Conservation (phyloP, 2,329 filamentous ascomycete genomes). For the Tolypocladium nubicola region DNA sequence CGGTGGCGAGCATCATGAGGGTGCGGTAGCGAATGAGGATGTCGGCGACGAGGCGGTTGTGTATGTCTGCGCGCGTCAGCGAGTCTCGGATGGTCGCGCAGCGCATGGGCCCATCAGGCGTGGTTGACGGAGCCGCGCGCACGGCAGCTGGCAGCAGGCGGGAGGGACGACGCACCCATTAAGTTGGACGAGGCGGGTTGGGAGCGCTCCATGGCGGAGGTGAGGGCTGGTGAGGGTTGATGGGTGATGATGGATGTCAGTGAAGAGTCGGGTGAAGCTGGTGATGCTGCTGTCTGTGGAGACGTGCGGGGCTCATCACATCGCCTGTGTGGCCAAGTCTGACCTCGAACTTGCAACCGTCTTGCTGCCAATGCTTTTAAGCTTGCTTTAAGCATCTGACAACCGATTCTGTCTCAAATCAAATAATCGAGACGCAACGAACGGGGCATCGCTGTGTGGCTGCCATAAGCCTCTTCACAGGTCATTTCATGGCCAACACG, state of each 20-base stretch:
- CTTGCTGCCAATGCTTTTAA: background rate
- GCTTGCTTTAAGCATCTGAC: background rate
- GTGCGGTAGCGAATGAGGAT: constrained; percentile 32
- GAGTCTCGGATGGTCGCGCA: background rate
- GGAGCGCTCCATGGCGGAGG: constrained; percentile 17
- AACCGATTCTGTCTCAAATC: background rate
- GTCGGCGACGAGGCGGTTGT: constrained; percentile 33
- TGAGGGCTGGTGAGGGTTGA: background rate
- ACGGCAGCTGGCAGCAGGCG: background rate
- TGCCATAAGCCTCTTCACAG: too few relatives aligned
- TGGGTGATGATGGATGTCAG: background rate
- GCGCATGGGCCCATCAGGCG: background rate
- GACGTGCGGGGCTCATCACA: background rate
- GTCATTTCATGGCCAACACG: background rate
- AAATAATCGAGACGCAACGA: background rate
- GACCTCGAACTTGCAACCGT: background rate
- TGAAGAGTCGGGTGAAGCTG: background rate
- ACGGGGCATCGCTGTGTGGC: too few relatives aligned
- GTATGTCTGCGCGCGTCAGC: constrained; percentile 22
- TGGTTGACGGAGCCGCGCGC: background rate
- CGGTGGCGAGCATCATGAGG: constrained; percentile 32
- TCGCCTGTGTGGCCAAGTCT: background rate
- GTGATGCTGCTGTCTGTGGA: background rate
- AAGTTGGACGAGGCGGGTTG: constrained; percentile 21
- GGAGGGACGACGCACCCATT: constrained; percentile 16